Evolutionary conservation across 805 yeast genomes (phyloP).

Genomic region (Brettanomyces bruxellensis): DNA sequence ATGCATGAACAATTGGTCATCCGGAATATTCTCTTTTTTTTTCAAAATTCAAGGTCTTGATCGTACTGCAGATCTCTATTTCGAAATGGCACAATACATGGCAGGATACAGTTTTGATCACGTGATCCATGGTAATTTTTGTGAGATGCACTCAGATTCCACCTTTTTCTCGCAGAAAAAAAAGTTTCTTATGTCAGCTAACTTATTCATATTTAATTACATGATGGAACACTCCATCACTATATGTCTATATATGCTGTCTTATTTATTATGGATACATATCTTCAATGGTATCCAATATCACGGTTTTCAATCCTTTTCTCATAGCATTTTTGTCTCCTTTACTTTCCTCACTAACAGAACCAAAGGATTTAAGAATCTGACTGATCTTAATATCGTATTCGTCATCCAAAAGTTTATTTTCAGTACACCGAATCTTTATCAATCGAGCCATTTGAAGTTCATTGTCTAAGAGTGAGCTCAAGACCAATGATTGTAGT

Average conservation of each 20-base stretch:
- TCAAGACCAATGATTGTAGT: slow-evolving; percentile 19
- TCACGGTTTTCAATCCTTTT: slow-evolving; percentile 8
- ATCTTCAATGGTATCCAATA: slow-evolving; percentile 10
- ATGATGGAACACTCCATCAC: too few relatives aligned
- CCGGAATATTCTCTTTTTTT: too few relatives aligned
- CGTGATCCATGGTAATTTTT: background rate
- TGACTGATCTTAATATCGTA: slow-evolving; percentile 16
- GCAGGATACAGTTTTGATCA: too few relatives aligned
- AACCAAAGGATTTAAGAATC: slow-evolving; percentile 24
- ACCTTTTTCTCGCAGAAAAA: too few relatives aligned
- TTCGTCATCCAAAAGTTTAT: slow-evolving; percentile 14
- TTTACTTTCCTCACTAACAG: slow-evolving; percentile 13
- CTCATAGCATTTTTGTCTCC: slow-evolving; percentile 11
- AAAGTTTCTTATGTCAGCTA: too few relatives aligned
- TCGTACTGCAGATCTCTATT: too few relatives aligned
- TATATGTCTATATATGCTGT: too few relatives aligned
- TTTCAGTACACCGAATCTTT: slow-evolving; percentile 20
- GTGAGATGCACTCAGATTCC: background rate
- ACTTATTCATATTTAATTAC: too few relatives aligned
- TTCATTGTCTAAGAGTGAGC: slow-evolving; percentile 18
- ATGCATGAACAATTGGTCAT: too few relatives aligned
- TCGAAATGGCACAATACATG: too few relatives aligned
- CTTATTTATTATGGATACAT: slow-evolving; percentile 7
- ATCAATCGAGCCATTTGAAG: slow-evolving; percentile 25
- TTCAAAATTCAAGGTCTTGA: too few relatives aligned